Base-by-base conservation (phyloP, 306 rosid species). In the Vigna nakashimae region DNA sequence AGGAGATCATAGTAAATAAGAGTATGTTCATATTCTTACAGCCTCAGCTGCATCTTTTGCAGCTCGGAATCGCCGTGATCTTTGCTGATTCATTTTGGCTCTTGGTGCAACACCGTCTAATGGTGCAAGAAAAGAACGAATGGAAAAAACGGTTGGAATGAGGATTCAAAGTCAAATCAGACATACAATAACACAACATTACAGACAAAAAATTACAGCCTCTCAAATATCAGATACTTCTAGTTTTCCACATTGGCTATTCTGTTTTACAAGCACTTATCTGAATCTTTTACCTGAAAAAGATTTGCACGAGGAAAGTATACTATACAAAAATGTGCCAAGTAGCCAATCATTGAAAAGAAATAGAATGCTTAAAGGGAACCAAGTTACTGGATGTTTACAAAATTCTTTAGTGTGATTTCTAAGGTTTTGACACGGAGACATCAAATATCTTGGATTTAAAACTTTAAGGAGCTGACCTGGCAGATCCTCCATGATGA, bases 61-160 rank as follows among this genome's bases (percentile, higher is more conserved):
- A 34, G 98, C 93, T 87, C 97, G 88, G 83, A 89, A 95, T 49
- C 98, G 98, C 45, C 98, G 92, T 72, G 93, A 84, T 32, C 98
- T 98, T 83, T 95, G 98, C 91, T 92, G 98, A 68, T 95, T 95
- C 98, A 95, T 95, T 87, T 95, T 95, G 69, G 98, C 98, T 84
- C 98, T 87, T 75, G 98, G 98, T 52, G 98, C 98, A 79, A 95
- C 98, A 2, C 98, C 98, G 51, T 95, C 98, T 95, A 78, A 65
- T 50, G 63, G 73, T 69, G 30, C 40, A 58, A 68, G 50, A 55
- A 34, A 34, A 34, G 22, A 69, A 42, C 58, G 63, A 4, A 7
- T 12, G 42, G 16, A 49, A 80, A 66, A 80, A 84, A 74, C 56
- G 56, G 40, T 59, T 1, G 68, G 43, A 48, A 53, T 14, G n/a